A percentile compares a stretch with the other conserved stretches of the same genome.
These are phyloP conservation scores for Apiosordaria backusii DNA, from an alignment of 495 filamentous ascomycete species.

Conservation along the genomic window DNA sequence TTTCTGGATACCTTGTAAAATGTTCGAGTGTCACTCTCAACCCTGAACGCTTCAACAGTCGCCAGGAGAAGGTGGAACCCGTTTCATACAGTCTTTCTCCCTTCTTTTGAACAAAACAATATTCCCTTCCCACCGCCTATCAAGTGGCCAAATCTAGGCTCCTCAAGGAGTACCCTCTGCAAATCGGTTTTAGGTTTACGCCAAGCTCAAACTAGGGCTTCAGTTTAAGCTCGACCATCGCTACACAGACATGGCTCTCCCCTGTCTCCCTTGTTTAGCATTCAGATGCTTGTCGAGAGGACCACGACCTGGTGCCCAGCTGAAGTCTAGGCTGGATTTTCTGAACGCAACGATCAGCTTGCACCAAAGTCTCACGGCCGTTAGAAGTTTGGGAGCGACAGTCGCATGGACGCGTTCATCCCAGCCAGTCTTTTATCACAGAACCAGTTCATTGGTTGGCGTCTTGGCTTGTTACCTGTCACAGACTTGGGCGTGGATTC, in stretches of 20 bases:
- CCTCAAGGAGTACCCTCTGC: neutral
- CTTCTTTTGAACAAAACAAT: neutral
- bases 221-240: neutral
- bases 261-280: constrained; percentile 1
- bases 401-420: constrained; percentile 6
- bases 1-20: neutral
- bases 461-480: neutral
- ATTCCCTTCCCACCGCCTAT: neutral
- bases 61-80: constrained; percentile 8
- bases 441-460: neutral
- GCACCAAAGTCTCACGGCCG: constrained; percentile 5
- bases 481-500: constrained; percentile 1
- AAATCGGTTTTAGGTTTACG: neutral
- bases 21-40: constrained; percentile 12
- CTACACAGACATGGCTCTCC: constrained; percentile 1
- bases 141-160: neutral
- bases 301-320: neutral
- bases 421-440: neutral
- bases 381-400: neutral
- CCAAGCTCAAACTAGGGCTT: neutral
- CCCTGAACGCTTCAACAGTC: neutral
- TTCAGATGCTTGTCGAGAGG: neutral
- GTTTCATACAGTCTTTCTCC: constrained; percentile 20
- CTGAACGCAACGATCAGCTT: constrained; percentile 6
- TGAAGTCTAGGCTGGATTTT: neutral